Evolutionary conservation across 208 protist species (phyloP), one percentile per base, ranked within the genome.

Genomic region (Herpetomonas tarakana): DNA sequence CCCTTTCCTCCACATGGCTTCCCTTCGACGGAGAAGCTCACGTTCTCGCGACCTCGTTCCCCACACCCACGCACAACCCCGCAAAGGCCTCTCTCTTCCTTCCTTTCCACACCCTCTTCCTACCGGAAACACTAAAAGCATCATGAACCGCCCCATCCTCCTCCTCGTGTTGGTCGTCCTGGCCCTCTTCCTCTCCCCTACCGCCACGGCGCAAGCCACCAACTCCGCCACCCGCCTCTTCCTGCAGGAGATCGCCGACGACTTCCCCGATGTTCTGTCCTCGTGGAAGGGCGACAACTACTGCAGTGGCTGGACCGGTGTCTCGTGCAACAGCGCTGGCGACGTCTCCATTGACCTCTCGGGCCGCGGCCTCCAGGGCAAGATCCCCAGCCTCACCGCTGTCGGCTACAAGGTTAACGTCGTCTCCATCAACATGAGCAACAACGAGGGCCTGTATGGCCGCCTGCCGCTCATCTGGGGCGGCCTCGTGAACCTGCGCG

Each of bases 311-410:
- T 41, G 35, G 35, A 41, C 35, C 35, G 35, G 35, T 41, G 14
- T 41, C 35, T 18, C 9, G 9, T 41, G 35, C 35, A 18, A 6
- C 14, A 14, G 9, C 35, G 14, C 35, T 14, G 54, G 53, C 25
- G 22, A 59, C 28, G 54, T 68, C 31, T 59, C 41, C 31, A 52
- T 71, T 38, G 35, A 62, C 59, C 52, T 71, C 2, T 38, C 52
- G 27, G 55, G 55, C n/a, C 35, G 55, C 45, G 52, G 45, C 58
- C 29, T 65, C 25, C 9, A 16, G 2, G 66, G 66, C 21, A 28
- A 14, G 25, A 45, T 71, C 52, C 66, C 58, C 9, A 14, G 12
- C 25, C n/a, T 45, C 52, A 38, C 14, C 39, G 24, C 39, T 24
- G 46, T 35, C 18, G 54, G 25, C 46, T 1, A 38, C 4, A 21